Base-by-base conservation (phyloP, 2,329 filamentous ascomycete species). In the Fusarium oxysporum region DNA sequence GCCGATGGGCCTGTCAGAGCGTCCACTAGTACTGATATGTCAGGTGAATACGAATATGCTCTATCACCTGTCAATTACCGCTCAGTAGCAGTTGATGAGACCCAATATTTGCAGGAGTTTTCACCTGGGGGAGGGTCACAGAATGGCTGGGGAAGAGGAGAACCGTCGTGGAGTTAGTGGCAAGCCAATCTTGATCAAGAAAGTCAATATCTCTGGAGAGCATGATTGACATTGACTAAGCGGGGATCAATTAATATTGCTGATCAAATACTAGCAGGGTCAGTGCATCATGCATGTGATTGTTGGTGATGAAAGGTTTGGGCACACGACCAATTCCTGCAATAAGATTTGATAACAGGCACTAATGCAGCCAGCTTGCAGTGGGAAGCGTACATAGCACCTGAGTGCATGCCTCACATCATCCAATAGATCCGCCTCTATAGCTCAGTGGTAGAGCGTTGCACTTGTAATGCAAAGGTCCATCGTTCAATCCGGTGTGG, bases 401-500 rank as follows among this genome's bases (percentile, higher is more conserved):
- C 2, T 3, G 1, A 6, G 5, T 16, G 3, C 4, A 10, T 4
- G 1, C 0, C 13, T 4, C 7, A 14, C 37, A 14, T 35, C 65
- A 68, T 68, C 32, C 4, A 55, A 12, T 12, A 40, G 30, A 51
- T 19, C n/a, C 16, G 66, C 66, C 66, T 69, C 51, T 69, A 69
- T 69, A 69, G 66, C 66, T 69, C 66, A 69, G 66, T 70, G 66
- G 66, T 69, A 69, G 66, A 69, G 66, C 66, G 66, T 69, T 35
- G 66, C 66, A 69, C 66, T 69, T 68, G 66, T 69, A 69, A 69
- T 69, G 66, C 66, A 35, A 69, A 69, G 66, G 66, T 69, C 66
- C 66, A 69, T 69, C 51, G 66, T 69, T 69, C 66, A 69, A 69
- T 69, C 66, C 66, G 51, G 66, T 69, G 66, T 69, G 65, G 66